Percentiles rank a stretch among this genome's conserved stretches.
These are phyloP conservation scores for Galerina sulciceps DNA, from an alignment of 768 basidiomycete genomes.

Conservation along the genomic window DNA sequence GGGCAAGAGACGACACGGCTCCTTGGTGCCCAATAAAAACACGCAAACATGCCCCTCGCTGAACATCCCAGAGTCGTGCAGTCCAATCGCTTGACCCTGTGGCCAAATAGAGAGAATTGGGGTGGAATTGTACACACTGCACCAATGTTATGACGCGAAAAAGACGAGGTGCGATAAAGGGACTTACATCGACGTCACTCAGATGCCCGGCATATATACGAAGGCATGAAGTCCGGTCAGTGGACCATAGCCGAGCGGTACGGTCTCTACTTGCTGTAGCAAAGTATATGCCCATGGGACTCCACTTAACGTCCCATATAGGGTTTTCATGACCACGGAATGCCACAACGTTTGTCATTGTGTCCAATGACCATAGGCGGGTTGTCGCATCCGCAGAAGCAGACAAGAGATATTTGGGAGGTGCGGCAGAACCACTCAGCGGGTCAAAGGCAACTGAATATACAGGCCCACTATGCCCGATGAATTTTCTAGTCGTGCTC, in stretches of 20 bases:
- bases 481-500: constrained; percentile 87
- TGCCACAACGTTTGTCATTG: constrained; percentile 89
- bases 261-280: constrained; percentile 93
- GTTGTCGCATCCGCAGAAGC: constrained; percentile 91
- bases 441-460: constrained; percentile 96
- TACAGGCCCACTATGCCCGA: constrained; percentile 96
- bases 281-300: constrained; percentile 97
- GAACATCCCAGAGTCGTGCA: constrained; percentile 97
- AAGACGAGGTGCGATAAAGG: constrained; percentile 1
- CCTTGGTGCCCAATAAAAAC: constrained; percentile 97
- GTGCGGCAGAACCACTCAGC: constrained; percentile 78
- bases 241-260: constrained; percentile 95
- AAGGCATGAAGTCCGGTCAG: constrained; percentile 84
- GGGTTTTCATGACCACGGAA: constrained; percentile 97
- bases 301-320: constrained; percentile 99
- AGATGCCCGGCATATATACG: constrained; percentile 95
- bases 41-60: constrained; percentile 89
- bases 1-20: constrained; percentile 79
- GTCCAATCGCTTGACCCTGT: constrained; percentile 98
- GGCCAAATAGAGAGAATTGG: constrained; percentile 95
- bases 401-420: constrained; percentile 89
- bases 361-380: constrained; percentile 95
- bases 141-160: constrained; percentile 2
- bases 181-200: constrained; percentile 93
- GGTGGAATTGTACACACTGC: constrained; percentile 95